phyloP scores from a whole-genome alignment of 768 basidiomycete genomes.

The Russula olivacea region DNA sequence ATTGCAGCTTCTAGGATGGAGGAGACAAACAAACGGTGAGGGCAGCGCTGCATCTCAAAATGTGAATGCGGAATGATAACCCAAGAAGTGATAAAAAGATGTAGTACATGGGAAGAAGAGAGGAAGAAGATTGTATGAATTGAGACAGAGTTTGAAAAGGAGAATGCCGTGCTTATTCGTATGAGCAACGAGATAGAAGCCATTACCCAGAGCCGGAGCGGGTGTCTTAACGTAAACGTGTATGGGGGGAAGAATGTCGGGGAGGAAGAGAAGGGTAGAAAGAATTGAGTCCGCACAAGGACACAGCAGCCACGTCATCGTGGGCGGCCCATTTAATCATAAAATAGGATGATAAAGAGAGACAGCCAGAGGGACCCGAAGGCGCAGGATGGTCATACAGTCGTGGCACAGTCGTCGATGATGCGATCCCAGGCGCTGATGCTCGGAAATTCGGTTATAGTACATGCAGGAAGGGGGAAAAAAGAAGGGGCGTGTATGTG shows the following conservation, averaged over 20 bases:
- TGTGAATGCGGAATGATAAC: conserved; percentile 1
- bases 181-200: neutral
- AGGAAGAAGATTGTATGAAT: neutral
- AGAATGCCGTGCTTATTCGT: conserved; percentile 1
- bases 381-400: conserved; percentile 17
- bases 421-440: conserved; percentile 4
- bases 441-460: conserved; percentile 1
- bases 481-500: neutral
- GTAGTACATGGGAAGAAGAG: conserved; percentile 8
- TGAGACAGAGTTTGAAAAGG: neutral
- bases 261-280: neutral
- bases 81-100: conserved; percentile 4
- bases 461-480: conserved; percentile 9
- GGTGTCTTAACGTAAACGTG: conserved; percentile 4
- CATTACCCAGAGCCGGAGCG: conserved; percentile 4
- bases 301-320: conserved; percentile 19
- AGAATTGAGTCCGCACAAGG: conserved; percentile 13
- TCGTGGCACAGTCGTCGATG: conserved; percentile 19
- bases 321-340: conserved; percentile 16
- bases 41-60: neutral
- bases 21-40: neutral
- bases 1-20: neutral
- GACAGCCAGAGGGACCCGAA: neutral
- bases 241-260: neutral
- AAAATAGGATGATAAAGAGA: conserved; percentile 18